phyloP scores from a whole-genome alignment of 768 basidiomycete species.

The Macrolepiota albuminosa region DNA sequence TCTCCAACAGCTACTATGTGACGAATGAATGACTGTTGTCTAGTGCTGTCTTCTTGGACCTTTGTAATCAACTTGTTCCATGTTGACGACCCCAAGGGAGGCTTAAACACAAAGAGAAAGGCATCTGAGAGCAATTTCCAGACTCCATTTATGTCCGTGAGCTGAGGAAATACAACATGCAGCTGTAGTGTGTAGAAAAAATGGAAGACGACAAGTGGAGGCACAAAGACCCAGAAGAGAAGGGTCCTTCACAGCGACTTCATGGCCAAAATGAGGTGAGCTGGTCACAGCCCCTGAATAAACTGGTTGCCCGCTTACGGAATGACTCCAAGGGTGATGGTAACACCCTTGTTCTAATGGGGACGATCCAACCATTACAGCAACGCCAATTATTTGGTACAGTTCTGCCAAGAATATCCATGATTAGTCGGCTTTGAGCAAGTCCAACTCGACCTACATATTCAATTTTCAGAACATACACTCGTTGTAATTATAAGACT shows the following conservation, averaged over 20 bases:
- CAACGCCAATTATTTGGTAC: no score
- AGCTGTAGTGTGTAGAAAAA: constrained; percentile 17
- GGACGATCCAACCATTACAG: no score
- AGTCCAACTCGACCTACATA: no score
- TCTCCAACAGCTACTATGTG: constrained; percentile 90
- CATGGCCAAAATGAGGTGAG: not conserved
- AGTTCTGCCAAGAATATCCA: no score
- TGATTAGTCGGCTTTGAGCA: no score
- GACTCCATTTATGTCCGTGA: constrained; percentile 7
- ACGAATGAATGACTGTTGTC: constrained; percentile 30
- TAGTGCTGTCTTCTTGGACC: not conserved
- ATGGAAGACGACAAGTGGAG: constrained; percentile 15
- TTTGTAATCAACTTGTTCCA: constrained; percentile 5
- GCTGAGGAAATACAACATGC: constrained; percentile 15
- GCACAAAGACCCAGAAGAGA: constrained; percentile 12
- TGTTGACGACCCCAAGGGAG: constrained; percentile 7
- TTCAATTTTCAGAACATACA: no score
- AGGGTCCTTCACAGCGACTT: constrained; percentile 4
- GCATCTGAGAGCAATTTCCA: not conserved
- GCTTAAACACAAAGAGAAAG: constrained; percentile 12
- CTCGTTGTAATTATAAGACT: no score
- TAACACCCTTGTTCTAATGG: no score
- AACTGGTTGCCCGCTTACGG: not conserved
- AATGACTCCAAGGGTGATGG: no score
- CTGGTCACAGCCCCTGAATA: not conserved